phyloP scores from a whole-genome alignment of 2,329 filamentous ascomycete species.

The Rachicladosporium sp. region DNA sequence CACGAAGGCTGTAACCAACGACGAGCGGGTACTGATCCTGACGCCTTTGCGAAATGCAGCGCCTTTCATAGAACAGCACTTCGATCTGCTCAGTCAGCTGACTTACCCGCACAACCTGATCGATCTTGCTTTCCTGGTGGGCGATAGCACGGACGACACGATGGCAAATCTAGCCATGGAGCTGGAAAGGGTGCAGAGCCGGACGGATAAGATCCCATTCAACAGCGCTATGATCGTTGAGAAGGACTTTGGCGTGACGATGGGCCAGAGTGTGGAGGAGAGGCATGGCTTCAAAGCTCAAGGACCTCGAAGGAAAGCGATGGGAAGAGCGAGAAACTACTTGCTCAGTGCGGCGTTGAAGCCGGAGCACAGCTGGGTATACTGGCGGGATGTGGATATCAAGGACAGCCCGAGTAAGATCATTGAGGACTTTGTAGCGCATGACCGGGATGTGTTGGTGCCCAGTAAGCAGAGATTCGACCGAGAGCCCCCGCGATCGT shows the following conservation, averaged over 20 bases:
- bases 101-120: conserved; percentile 93
- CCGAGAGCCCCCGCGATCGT: background rate
- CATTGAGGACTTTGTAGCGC: conserved; percentile 87
- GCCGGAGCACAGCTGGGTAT: conserved; percentile 94
- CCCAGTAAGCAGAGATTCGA: conserved; percentile 59
- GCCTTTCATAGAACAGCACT: conserved; percentile 72
- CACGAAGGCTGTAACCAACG: conserved; percentile 61
- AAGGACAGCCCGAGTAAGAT: conserved; percentile 78
- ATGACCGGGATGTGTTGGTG: conserved; percentile 84
- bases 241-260: conserved; percentile 72
- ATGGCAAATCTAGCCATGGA: conserved; percentile 75
- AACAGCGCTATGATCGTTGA: conserved; percentile 72
- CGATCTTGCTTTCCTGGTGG: conserved; percentile 86
- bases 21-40: conserved; percentile 80
- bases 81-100: conserved; percentile 78
- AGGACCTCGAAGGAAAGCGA: conserved; percentile 76
- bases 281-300: conserved; percentile 80
- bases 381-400: conserved; percentile 97
- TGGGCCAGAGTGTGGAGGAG: conserved; percentile 70
- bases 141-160: conserved; percentile 84
- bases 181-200: conserved; percentile 74
- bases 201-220: conserved; percentile 67
- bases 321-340: conserved; percentile 87
- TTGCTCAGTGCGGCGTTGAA: conserved; percentile 73
- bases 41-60: conserved; percentile 88